Evolutionary conservation across 2,329 filamentous ascomycete genomes (phyloP), one percentile per base, ranked within the genome.

Genomic region (Coleophoma cylindrospora): DNA sequence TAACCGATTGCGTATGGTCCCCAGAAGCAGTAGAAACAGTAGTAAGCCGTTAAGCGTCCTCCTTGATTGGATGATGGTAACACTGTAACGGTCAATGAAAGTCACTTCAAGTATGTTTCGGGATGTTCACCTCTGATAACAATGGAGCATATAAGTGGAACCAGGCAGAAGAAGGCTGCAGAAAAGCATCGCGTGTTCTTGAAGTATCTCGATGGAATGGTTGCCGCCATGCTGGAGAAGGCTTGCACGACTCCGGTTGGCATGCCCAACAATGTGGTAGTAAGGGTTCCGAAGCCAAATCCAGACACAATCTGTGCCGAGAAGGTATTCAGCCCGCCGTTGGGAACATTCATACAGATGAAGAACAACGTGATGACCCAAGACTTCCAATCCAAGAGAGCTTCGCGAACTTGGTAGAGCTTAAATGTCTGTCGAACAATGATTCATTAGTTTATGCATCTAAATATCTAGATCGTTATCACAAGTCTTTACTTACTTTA

Each of bases 271-370:
- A 48, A 10, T 4, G 27, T 21, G 11, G 46, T 41, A 13, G 40
- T n/a, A 13, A 48, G 33, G 3, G 13, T 21, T 10, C 14, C 33
- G 21, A 41, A 48, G 13, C 46, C 46, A 14, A 48, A 32, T 4
- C 22, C 34, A 12, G 13, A 36, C 14, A 48, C 34, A 34, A 48
- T 43, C 12, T 36, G 17, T 0, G 76, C 79, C 33, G 74, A 74
- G 52, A 80, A 81, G 48, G 77, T 80, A 1, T 68, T 72, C 46
- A 80, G 76, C 13, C 77, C 78, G 6, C 77, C 78, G 44, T 80
- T 80, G 0, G 69, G 69, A 2, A 40, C 14, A 40, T 40, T 40
- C 37, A 73, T 65, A 52, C 79, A 79, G 53, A 69, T 69, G 52
- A 79, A 70, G n/a, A 71, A 36, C 27, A 36, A 19, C 17, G 32